A percentile compares a stretch with the other conserved stretches of the same genome.
phyloP scores from a whole-genome alignment of 78 protist species.

The Neovahlkampfia damariscottae region DNA sequence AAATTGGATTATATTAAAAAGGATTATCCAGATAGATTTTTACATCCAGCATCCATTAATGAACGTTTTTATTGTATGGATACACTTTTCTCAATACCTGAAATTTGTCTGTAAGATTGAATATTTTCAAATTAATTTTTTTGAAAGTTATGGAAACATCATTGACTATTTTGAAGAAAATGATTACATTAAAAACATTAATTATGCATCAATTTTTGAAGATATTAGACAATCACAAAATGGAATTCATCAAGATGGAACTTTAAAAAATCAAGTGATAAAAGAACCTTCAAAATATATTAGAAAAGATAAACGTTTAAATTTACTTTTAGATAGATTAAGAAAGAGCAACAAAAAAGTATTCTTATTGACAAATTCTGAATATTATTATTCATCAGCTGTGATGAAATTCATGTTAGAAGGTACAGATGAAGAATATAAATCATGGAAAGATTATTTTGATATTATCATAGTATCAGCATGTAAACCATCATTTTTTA shows the following conservation, averaged over 20 bases:
- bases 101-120: not conserved
- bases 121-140: not conserved
- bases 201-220: not conserved
- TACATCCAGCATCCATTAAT: not conserved
- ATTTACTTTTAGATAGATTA: not conserved
- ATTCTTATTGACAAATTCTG: constrained; percentile 8
- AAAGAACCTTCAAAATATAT: not conserved
- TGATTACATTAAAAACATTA: not conserved
- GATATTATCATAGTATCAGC: not conserved
- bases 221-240: not conserved
- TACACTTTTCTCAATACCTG: not conserved
- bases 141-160: not conserved
- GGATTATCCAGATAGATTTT: not conserved
- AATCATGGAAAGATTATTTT: not conserved
- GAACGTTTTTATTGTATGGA: not conserved
- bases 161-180: not conserved
- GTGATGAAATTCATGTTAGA: not conserved
- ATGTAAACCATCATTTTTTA: not conserved
- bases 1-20: not conserved
- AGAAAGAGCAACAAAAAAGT: not conserved
- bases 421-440: not conserved
- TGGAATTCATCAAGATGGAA: not conserved
- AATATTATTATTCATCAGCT: not conserved
- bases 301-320: not conserved
- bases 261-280: not conserved